Conservation (phyloP, 2,329 filamentous ascomycete genomes). For the Fusarium illudens region DNA sequence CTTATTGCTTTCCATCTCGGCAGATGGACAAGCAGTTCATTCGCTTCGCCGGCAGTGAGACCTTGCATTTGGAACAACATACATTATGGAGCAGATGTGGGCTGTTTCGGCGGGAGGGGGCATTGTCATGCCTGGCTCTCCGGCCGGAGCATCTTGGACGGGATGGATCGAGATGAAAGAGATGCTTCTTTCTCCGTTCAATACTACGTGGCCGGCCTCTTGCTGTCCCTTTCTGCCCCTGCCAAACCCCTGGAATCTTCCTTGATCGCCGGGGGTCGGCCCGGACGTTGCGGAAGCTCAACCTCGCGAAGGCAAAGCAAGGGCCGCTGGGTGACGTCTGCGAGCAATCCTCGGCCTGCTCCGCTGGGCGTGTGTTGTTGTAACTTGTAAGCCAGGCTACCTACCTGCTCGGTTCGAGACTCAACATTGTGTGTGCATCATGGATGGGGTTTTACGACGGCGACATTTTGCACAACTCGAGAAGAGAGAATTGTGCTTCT, state of each 20-base stretch:
- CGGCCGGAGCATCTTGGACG: not conserved
- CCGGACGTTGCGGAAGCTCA: slow-evolving; percentile 26
- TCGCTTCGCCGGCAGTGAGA: slow-evolving; percentile 33
- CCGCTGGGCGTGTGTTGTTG: slow-evolving; percentile 7
- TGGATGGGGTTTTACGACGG: slow-evolving; percentile 24
- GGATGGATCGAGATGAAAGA: slow-evolving; percentile 3
- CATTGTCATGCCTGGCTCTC: slow-evolving; percentile 15
- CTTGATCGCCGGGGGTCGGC: slow-evolving; percentile 27
- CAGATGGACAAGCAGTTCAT: slow-evolving; percentile 16
- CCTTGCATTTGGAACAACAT: slow-evolving; percentile 14
- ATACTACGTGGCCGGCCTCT: slow-evolving; percentile 21
- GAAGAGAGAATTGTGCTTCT: slow-evolving; percentile 1
- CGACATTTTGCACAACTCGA: slow-evolving; percentile 27
- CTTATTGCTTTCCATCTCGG: slow-evolving; percentile 10
- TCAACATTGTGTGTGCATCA: slow-evolving; percentile 11
- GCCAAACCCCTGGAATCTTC: slow-evolving; percentile 15
- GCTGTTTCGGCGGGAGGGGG: slow-evolving; percentile 33
- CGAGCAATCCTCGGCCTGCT: slow-evolving; percentile 17
- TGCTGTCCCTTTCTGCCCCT: not conserved
- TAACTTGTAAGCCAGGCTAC: not conserved
- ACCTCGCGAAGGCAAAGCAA: slow-evolving; percentile 4
- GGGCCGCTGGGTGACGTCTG: slow-evolving; percentile 28
- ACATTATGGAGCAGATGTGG: slow-evolving; percentile 26
- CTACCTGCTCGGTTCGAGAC: too few relatives aligned
- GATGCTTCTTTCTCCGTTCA: not conserved